These are phyloP conservation scores for Gynostemma pentaphyllum DNA, from an alignment of 306 rosid genomes.

Conservation along the genomic window DNA sequence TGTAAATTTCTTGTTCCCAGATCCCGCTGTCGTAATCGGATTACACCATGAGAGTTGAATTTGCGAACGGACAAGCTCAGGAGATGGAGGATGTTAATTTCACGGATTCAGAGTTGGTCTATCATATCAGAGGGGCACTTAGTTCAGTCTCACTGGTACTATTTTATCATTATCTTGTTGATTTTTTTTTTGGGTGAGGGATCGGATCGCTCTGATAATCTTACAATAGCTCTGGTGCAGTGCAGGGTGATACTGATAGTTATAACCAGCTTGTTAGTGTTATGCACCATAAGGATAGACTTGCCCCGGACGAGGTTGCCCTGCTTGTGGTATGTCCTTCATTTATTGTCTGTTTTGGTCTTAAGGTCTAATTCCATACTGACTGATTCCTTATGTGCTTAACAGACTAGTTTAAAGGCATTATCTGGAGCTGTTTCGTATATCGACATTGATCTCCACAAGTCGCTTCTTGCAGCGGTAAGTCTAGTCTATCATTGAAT, in stretches of 20 bases:
- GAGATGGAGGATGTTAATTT: constrained; percentile 31
- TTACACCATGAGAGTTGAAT: constrained; percentile 39
- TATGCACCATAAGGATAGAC: constrained; percentile 17
- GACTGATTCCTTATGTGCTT: neutral
- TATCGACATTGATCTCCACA: constrained; percentile 39
- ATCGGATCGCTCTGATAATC: neutral
- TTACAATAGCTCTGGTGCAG: neutral
- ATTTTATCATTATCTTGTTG: neutral
- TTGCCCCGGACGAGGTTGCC: constrained; percentile 26
- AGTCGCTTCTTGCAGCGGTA: constrained; percentile 41
- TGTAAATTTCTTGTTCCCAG: neutral
- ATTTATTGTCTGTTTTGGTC: neutral
- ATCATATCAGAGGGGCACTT: constrained; percentile 39
- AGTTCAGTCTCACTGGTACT: constrained; percentile 37
- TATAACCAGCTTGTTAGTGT: constrained; percentile 37
- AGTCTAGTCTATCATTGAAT: constrained; percentile 14
- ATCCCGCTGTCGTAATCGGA: constrained; percentile 1
- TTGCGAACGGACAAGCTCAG: constrained; percentile 7
- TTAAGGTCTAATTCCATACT: neutral
- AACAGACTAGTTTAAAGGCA: constrained; percentile 56
- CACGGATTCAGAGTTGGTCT: constrained; percentile 38
- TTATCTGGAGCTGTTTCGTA: constrained; percentile 47
- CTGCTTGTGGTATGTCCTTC: constrained; percentile 36
- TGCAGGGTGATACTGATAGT: constrained; percentile 38
- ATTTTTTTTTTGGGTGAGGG: too few species aligned